Evolutionary conservation across 1,139 yeast genomes (phyloP).

Genomic region (Yamadazyma diddensiae): DNA sequence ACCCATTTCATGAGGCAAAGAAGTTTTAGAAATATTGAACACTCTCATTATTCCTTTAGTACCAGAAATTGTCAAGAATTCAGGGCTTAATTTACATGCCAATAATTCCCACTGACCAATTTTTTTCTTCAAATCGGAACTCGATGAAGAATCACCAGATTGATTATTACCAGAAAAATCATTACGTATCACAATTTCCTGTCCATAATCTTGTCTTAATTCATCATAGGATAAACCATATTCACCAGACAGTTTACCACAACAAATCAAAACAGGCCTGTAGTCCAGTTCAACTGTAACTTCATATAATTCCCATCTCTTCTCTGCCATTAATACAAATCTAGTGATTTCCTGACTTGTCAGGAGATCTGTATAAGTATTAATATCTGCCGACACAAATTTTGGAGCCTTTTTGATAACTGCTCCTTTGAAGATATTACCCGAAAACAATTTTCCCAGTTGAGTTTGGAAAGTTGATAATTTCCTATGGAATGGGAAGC

Average conservation of each 20-base stretch:
- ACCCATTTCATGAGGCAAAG: slow-evolving; percentile 41
- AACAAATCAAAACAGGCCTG: slow-evolving; percentile 58
- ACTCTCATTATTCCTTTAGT: slow-evolving; percentile 70
- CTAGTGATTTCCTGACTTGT: slow-evolving; percentile 50
- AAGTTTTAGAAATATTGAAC: slow-evolving; percentile 46
- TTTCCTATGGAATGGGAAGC: slow-evolving; percentile 81
- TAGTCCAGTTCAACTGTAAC: slow-evolving; percentile 24
- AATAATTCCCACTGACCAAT: slow-evolving; percentile 61
- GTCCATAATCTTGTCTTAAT: slow-evolving; percentile 23
- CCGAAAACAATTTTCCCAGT: slow-evolving; percentile 44
- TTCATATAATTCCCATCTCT: slow-evolving; percentile 70
- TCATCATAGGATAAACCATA: slow-evolving; percentile 49
- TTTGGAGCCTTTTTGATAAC: slow-evolving; percentile 40
- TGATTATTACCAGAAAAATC: slow-evolving; percentile 27
- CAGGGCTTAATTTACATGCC: slow-evolving; percentile 61
- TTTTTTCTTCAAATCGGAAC: slow-evolving; percentile 25
- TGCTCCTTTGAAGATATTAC: slow-evolving; percentile 34
- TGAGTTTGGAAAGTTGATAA: slow-evolving; percentile 64
- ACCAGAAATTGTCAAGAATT: slow-evolving; percentile 66
- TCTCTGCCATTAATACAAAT: slow-evolving; percentile 63
- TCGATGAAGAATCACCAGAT: slow-evolving; percentile 14
- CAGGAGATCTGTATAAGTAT: slow-evolving; percentile 34
- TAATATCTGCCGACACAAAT: slow-evolving; percentile 60
- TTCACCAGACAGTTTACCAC: slow-evolving; percentile 70
- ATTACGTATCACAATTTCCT: slow-evolving; percentile 29